Evolutionary conservation across 2,329 filamentous ascomycete species (phyloP).

Genomic region (Cytospora piceicola): DNA sequence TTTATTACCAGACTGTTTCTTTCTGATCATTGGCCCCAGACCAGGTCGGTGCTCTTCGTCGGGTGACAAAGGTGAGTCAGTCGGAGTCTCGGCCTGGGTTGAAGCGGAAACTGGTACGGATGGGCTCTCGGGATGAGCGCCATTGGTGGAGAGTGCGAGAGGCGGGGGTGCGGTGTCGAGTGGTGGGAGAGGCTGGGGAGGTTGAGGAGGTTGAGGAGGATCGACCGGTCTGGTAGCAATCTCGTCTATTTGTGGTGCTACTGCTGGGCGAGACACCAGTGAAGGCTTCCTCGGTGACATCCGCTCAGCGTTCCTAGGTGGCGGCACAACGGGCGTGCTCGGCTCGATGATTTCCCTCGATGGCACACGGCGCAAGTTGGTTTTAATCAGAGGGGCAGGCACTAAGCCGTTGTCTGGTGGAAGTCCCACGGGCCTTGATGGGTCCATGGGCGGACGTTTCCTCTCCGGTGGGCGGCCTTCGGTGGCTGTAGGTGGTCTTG

Average conservation of each 20-base stretch:
- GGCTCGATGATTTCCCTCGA: constrained; percentile 22
- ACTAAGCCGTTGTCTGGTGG: constrained; percentile 57
- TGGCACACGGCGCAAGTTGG: constrained; percentile 43
- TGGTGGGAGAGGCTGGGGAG: constrained; percentile 16
- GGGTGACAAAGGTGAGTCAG: constrained; percentile 38
- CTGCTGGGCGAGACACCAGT: constrained; percentile 39
- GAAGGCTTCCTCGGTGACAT: constrained; percentile 52
- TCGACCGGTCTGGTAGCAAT: constrained; percentile 35
- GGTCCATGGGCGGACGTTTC: constrained; percentile 69
- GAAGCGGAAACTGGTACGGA: constrained; percentile 33
- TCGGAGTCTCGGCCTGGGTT: constrained; percentile 33
- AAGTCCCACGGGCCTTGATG: constrained; percentile 52
- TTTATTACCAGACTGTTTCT: constrained; percentile 72
- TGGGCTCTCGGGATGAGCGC: constrained; percentile 19
- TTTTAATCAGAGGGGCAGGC: constrained; percentile 61
- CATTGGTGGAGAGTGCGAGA: constrained; percentile 22
- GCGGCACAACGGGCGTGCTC: constrained; percentile 38
- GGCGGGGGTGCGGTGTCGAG: constrained; percentile 24
- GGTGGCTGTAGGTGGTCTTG: constrained; percentile 33
- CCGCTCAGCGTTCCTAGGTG: constrained; percentile 57
- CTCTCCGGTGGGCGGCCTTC: constrained; percentile 63
- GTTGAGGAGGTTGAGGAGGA: constrained; percentile 30
- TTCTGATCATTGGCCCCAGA: constrained; percentile 88
- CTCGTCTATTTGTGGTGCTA: constrained; percentile 40
- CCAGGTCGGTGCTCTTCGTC: constrained; percentile 65